Conservation (phyloP, 2,329 filamentous ascomycete genomes). For the Claviceps maximensis region DNA sequence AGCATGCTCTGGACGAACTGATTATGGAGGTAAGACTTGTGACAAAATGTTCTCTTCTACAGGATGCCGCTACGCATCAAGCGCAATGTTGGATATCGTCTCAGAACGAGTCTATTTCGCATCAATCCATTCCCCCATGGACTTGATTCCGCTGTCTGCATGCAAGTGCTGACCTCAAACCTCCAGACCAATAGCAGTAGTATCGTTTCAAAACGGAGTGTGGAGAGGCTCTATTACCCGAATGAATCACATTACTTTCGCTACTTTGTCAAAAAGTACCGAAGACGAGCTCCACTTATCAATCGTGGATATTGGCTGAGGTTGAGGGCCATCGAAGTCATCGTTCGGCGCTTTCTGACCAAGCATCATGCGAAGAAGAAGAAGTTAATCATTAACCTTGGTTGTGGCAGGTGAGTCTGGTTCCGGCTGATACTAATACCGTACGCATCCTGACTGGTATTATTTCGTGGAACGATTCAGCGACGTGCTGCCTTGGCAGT, state of each 20-base stretch:
- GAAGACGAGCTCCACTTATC: constrained; percentile 73
- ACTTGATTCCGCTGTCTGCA: not conserved
- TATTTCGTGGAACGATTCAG: constrained; percentile 28
- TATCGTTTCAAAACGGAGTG: constrained; percentile 83
- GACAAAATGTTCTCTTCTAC: not conserved
- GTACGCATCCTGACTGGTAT: not conserved
- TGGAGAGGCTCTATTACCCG: constrained; percentile 76
- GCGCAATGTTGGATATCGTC: not conserved
- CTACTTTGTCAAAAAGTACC: constrained; percentile 74
- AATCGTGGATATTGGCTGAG: constrained; percentile 83
- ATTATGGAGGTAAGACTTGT: constrained; percentile 39
- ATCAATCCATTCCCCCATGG: not conserved
- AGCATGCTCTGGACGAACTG: constrained; percentile 31
- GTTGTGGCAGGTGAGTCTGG: constrained; percentile 70
- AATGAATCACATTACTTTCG: constrained; percentile 72
- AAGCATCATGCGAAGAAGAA: constrained; percentile 32
- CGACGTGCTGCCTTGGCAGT: constrained; percentile 79
- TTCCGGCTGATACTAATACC: not conserved
- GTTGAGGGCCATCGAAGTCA: constrained; percentile 67
- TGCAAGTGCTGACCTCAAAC: not conserved
- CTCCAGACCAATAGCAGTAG: constrained; percentile 74
- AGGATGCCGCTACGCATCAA: not conserved
- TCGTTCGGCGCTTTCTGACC: constrained; percentile 61
- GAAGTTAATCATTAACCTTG: constrained; percentile 72
- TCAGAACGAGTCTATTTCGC: not conserved